Evolutionary conservation across 2,329 filamentous ascomycete genomes (phyloP).

Genomic region (Penicillium verrucosum): DNA sequence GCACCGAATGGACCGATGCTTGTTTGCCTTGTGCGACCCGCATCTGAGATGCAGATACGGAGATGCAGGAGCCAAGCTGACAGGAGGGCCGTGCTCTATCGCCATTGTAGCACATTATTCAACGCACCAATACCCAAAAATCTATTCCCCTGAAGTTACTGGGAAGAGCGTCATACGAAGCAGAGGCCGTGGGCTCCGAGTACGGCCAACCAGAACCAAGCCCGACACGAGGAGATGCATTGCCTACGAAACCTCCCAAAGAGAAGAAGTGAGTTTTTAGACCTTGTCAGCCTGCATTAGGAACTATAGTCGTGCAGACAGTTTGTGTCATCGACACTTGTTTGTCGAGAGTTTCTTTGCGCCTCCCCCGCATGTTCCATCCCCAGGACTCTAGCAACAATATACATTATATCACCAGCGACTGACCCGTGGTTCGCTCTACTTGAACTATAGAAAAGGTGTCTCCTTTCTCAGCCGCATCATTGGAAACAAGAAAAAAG

Average conservation of each 20-base stretch:
- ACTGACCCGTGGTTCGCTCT: constrained; percentile 12
- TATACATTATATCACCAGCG: not conserved
- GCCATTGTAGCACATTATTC: constrained; percentile 57
- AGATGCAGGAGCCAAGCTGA: constrained; percentile 6
- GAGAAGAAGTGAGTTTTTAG: constrained; percentile 62
- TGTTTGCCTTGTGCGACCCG: not conserved
- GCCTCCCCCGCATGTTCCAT: not conserved
- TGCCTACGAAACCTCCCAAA: constrained; percentile 41
- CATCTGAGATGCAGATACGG: constrained; percentile 1
- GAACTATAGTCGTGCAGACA: not conserved
- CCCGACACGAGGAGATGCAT: constrained; percentile 31
- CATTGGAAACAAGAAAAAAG: constrained; percentile 72
- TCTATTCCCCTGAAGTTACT: constrained; percentile 50
- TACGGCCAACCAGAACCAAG: constrained; percentile 29
- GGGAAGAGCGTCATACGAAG: constrained; percentile 41
- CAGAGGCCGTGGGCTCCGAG: constrained; percentile 40
- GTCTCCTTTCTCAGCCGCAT: constrained; percentile 87
- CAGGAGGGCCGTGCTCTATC: constrained; percentile 1
- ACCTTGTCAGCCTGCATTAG: not conserved
- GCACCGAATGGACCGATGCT: not conserved
- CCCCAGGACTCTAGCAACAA: not conserved
- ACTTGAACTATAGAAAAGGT: constrained; percentile 62
- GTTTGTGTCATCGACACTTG: constrained; percentile 1
- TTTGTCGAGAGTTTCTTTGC: not conserved
- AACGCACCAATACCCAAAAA: constrained; percentile 63